Base-by-base conservation (phyloP, 2,329 filamentous ascomycete species). In the Thermoascus crustaceus region DNA sequence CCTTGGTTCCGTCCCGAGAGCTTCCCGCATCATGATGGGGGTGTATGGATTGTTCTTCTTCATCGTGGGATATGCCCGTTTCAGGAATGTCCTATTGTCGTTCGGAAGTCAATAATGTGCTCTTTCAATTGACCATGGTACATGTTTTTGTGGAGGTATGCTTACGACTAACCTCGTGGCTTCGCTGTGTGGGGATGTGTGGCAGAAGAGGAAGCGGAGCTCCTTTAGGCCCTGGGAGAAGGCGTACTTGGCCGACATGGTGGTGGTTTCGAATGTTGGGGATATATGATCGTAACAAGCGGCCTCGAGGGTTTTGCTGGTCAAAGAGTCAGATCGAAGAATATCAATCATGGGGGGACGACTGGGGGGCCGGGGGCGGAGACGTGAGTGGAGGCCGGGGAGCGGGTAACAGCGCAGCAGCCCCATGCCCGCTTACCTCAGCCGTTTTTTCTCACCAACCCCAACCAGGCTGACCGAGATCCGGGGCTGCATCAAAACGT, bases 41-140 rank as follows among this genome's bases (percentile, higher is more conserved):
- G 76, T 88, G 64, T 84, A 72, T 38, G 91, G 91, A 71, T 98
- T 98, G 75, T 89, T 85, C 74, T 94, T 93, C 79, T 98, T 98
- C 89, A 98, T 96, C 41, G 85, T 91, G 30, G 91, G 91, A 66
- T 98, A 98, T 48, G 87, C 80, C 60, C 85, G 79, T 47, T 81
- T 82, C 48, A 98, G 74, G 68, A 98, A 98, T 19, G 83, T 80
- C 63, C 91, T 95, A 52, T 34, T 24, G 6, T 13, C 27, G 9
- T 14, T 9, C n/a, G 11, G 8, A 23, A 6, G 21, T 8, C 13
- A 39, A 29, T 6, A 32, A 11, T 36, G 23, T 5, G 10, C n/a
- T 24, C 24, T 3, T 21, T 34, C 21, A 26, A 25, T 35, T 19
- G 13, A 13, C 9, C 14, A 27, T 30, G 21, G 27, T 30, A 27